Percentiles rank a stretch among this genome's conserved stretches.
Conservation (phyloP, 768 basidiomycete species). For the Mycena alexandri region DNA sequence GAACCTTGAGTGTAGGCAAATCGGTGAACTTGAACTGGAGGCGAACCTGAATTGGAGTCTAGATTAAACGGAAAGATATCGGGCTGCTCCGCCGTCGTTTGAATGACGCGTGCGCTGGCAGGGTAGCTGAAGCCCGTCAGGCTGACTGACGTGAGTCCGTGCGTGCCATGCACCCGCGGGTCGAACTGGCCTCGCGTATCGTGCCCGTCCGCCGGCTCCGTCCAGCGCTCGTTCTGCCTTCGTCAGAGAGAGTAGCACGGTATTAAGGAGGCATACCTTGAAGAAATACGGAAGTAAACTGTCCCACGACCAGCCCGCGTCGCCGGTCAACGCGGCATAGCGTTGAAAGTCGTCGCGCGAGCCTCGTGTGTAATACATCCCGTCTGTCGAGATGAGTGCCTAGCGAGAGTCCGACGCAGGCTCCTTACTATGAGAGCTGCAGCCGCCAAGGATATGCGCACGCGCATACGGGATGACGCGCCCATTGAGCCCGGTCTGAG, state of each 20-base stretch:
- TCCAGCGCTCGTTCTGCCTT: conserved; percentile 52
- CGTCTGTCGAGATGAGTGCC: conserved; percentile 34
- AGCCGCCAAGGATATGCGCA: conserved; percentile 45
- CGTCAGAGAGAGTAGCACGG: neutral
- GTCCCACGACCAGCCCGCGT: conserved; percentile 53
- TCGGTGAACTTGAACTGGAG: conserved; percentile 29
- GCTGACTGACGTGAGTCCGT: conserved; percentile 48
- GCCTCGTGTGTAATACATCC: conserved; percentile 50
- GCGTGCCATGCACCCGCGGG: conserved; percentile 52
- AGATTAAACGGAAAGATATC: conserved; percentile 45
- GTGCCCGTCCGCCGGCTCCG: conserved; percentile 52
- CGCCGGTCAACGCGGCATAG: conserved; percentile 47
- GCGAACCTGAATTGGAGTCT: conserved; percentile 46
- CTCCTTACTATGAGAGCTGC: conserved; percentile 44
- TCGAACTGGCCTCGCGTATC: conserved; percentile 53
- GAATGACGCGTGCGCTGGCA: conserved; percentile 46
- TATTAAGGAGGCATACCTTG: conserved; percentile 39
- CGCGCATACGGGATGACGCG: conserved; percentile 14
- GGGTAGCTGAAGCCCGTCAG: conserved; percentile 45
- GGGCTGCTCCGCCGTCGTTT: conserved; percentile 45
- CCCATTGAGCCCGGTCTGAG: conserved; percentile 35
- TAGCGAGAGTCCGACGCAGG: neutral
- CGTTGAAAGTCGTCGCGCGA: conserved; percentile 47
- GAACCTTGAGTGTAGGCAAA: too few species aligned
- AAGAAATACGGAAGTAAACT: conserved; percentile 45